Evolutionary conservation across 108 stramenopile species (phyloP), one percentile per base, ranked within the genome.

Genomic region (Pseudonitzschia delicatissima): DNA sequence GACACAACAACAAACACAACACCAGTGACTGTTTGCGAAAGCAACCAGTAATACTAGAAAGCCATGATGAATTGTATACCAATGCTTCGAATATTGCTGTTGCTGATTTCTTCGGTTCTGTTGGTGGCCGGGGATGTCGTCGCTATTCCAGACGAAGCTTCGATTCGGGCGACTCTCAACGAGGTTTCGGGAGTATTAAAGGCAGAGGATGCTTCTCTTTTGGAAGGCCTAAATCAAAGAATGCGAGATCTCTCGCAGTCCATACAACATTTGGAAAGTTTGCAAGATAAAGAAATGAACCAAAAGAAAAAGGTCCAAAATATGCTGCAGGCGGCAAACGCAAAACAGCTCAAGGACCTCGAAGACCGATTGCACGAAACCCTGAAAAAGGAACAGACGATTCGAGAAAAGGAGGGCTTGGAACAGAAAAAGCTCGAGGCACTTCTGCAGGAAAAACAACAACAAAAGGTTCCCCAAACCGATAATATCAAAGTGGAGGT

Each of bases 301-400:
- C 18, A 39, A 35, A 40, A 73, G 39, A 33, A 9, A 8, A 0
- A 29, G 11, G 25, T 73, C 6, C 40, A 64, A 28, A 17, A 7
- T n/a, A 31, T 73, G 33, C 21, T 74, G 39, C 17, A 42, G 20
- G 6, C 13, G 39, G 73, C 58, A 17, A 67, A 74, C 53, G 61
- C 40, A 26, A 42, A 21, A 15, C 59, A 67, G 40, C 12, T 74
- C 15, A 28, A 74, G 31, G 1, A 31, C 5, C 48, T 74, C 21
- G 40, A 45, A 2, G 49, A 25, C 2, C 37, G 66, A 0, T 57
- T 74, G 52, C 20, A 44, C 6, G 66, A 67, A 8, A 74, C 51
- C 12, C 37, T 62, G 11, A 32, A 58, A n/a, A 52, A 50, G 51
- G 73, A 74, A 67, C 27, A 12, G 37, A 3, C 2, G 15, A 28